Evolutionary conservation across 208 protist genomes (phyloP).

Genomic region (Vickermania ingenoplastis): DNA sequence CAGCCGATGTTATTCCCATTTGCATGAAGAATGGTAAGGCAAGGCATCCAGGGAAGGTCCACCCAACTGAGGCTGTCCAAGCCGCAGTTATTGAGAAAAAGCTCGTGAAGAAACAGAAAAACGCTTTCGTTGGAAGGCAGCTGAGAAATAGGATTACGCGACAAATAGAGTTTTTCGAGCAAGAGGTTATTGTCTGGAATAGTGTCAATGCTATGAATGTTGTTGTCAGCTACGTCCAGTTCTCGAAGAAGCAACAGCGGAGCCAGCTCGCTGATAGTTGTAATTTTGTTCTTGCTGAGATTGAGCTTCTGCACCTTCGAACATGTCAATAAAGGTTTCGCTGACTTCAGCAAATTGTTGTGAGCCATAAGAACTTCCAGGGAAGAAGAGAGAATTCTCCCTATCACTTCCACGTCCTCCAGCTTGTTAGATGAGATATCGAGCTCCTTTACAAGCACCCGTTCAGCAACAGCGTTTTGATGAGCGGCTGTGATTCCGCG

Average conservation of each 20-base stretch:
- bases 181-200: conserved; percentile 12
- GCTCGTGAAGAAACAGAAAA: conserved; percentile 35
- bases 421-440: conserved; percentile 55
- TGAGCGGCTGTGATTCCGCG: conserved; percentile 57
- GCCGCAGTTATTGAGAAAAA: conserved; percentile 63
- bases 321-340: conserved; percentile 37
- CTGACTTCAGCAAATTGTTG: conserved; percentile 35
- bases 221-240: conserved; percentile 57
- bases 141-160: conserved; percentile 32
- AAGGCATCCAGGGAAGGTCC: conserved; percentile 43
- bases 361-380: conserved; percentile 19
- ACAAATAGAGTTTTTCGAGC: conserved; percentile 49
- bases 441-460: conserved; percentile 18
- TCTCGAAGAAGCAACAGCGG: conserved; percentile 33
- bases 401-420: conserved; percentile 21
- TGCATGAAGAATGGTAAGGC: conserved; percentile 56
- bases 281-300: conserved; percentile 42
- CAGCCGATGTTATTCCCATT: conserved; percentile 58
- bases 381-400: conserved; percentile 21
- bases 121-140: conserved; percentile 11
- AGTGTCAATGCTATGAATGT: conserved; percentile 16
- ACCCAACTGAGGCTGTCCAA: conserved; percentile 23
- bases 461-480: conserved; percentile 25
- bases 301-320: conserved; percentile 26
- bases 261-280: conserved; percentile 18